Conservation (phyloP, 1,139 yeast genomes). For the Geotrichum australiense region DNA sequence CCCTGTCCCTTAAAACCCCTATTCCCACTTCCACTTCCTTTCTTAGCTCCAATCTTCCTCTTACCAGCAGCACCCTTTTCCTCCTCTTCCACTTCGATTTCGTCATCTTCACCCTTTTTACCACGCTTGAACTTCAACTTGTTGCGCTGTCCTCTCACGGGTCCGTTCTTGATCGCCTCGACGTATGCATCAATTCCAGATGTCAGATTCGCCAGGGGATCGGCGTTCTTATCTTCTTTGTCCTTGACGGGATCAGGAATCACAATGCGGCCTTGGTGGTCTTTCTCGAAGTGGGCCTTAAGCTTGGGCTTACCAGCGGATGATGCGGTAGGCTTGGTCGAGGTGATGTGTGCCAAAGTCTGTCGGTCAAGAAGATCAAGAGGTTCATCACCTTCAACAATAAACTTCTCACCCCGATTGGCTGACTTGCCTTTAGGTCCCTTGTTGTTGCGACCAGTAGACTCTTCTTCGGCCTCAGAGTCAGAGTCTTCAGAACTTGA, state of each 20-base stretch:
- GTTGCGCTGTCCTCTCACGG: constrained; percentile 86
- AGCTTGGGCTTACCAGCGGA: constrained; percentile 34
- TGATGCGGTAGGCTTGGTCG: constrained; percentile 60
- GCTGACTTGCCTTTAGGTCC: constrained; percentile 22
- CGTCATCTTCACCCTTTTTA: constrained; percentile 49
- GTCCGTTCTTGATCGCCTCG: constrained; percentile 89
- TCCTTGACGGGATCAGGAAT: constrained; percentile 31
- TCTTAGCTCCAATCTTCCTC: constrained; percentile 9
- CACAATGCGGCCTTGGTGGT: constrained; percentile 38
- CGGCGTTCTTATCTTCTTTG: constrained; percentile 27
- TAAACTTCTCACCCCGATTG: constrained; percentile 42
- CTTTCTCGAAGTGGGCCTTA: constrained; percentile 43
- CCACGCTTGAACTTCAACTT: constrained; percentile 73
- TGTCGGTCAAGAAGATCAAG: constrained; percentile 81
- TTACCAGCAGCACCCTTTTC: not conserved
- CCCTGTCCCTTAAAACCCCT: constrained; percentile 14
- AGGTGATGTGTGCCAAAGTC: constrained; percentile 79
- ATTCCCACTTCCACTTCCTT: constrained; percentile 10
- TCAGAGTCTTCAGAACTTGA: constrained; percentile 35
- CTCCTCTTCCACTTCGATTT: constrained; percentile 28
- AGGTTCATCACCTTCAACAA: constrained; percentile 78
- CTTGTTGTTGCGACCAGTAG: constrained; percentile 24
- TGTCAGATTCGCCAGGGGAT: constrained; percentile 46
- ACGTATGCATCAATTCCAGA: constrained; percentile 84
- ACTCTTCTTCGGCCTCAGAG: constrained; percentile 36